Evolutionary conservation across 129 eudicot genomes (phyloP).

Genomic region (Arctium minus): DNA sequence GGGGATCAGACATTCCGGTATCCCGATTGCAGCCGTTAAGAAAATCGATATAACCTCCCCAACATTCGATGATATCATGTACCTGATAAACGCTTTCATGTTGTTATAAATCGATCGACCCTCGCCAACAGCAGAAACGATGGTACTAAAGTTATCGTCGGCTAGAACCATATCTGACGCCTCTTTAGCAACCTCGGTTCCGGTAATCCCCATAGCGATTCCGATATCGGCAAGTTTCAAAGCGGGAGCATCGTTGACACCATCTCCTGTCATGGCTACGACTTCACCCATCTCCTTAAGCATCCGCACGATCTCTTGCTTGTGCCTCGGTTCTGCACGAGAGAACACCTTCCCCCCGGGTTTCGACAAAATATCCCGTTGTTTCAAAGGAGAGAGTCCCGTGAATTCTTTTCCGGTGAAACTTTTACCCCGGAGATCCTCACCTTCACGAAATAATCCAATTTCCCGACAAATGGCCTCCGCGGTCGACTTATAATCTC

Average conservation of each 20-base stretch:
- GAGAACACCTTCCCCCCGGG: constrained; percentile 83
- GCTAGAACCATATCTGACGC: constrained; percentile 95
- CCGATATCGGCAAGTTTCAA: constrained; percentile 88
- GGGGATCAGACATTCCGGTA: constrained; percentile 86
- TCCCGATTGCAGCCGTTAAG: constrained; percentile 82
- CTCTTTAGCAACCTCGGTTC: constrained; percentile 98
- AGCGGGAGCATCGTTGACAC: constrained; percentile 98
- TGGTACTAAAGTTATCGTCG: constrained; percentile 87
- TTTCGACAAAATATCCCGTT: constrained; percentile 45
- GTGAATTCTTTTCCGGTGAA: constrained; percentile 82
- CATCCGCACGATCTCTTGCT: constrained; percentile 86
- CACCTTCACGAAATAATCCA: constrained; percentile 44
- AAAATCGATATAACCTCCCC: constrained; percentile 89
- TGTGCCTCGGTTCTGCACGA: constrained; percentile 88
- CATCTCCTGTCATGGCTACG: constrained; percentile 96
- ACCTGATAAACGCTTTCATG: constrained; percentile 93
- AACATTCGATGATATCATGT: constrained; percentile 88
- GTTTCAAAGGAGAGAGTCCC: constrained; percentile 45
- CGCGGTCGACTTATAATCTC: constrained; percentile 85
- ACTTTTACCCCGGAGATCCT: constrained; percentile 49
- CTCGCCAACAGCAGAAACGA: constrained; percentile 80
- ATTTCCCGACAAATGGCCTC: constrained; percentile 83
- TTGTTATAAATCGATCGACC: constrained; percentile 84
- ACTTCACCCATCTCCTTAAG: constrained; percentile 75
- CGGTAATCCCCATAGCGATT: constrained; percentile 86